Evolutionary conservation across 768 basidiomycete genomes (phyloP).

Genomic region (Termitomyces sp.): DNA sequence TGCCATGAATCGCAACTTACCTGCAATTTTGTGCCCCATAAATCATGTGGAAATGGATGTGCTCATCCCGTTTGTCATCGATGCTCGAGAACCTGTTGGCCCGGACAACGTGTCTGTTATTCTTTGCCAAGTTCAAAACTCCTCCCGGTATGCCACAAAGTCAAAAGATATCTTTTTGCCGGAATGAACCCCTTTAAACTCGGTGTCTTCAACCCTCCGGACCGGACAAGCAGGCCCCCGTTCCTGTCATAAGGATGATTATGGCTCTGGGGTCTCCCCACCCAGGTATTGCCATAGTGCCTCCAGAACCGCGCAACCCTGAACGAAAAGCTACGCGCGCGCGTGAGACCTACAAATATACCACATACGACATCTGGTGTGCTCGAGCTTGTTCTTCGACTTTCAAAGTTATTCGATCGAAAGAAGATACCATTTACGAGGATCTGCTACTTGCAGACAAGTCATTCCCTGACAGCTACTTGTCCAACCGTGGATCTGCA

Average conservation of each 20-base stretch:
- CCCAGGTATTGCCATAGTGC: background rate
- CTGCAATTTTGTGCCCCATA: background rate
- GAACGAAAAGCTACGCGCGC: too few species aligned
- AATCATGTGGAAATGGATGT: background rate
- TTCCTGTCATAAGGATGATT: background rate
- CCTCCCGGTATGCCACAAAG: background rate
- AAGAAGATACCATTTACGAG: background rate
- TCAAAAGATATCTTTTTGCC: background rate
- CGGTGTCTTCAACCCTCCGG: background rate
- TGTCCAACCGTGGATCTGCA: too few species aligned
- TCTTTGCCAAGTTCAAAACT: background rate
- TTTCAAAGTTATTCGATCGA: background rate
- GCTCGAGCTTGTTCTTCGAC: background rate
- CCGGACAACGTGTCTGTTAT: background rate
- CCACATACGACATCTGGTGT: background rate
- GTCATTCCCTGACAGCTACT: background rate
- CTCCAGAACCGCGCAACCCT: background rate
- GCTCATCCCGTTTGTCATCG: background rate
- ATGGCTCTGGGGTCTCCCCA: background rate
- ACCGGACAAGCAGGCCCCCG: background rate
- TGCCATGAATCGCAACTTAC: background rate
- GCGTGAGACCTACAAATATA: background rate
- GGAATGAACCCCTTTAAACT: background rate
- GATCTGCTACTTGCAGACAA: background rate
- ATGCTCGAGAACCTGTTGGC: background rate